Base-by-base conservation (phyloP, 257 asterid species). In the Rehmannia glutinosa region DNA sequence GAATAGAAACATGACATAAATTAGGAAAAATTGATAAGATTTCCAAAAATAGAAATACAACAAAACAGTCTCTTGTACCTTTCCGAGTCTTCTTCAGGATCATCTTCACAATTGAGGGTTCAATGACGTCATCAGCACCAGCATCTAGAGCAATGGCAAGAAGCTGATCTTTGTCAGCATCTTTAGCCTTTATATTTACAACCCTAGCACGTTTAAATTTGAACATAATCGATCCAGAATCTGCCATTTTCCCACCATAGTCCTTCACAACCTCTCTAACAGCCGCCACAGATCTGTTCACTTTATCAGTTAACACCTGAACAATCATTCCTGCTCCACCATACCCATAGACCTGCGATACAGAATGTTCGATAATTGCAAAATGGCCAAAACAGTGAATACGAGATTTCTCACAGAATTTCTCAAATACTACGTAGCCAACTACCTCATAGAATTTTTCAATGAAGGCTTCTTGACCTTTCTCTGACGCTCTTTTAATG, bases 281-380 rank as follows among this genome's bases (percentile, higher is more conserved):
- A 52, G 70, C 80, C 15, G 91, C 91, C 69, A 92, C 86, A 0
- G 98, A 82, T 80, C 97, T 84, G 72, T 78, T 86, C 72, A 87
- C 82, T 77, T 90, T 87, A 81, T 92, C 97, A 0, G 98, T 92
- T 70, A 85, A 79, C 53, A 84, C 98, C 73, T 90, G 90, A 67
- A 87, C 82, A 27, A 92, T 68, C 76, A 92, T 87, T 57, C 97
- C 98, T 23, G 83, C 97, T 74, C 97, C 96, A 55, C 97, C 97
- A 74, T 78, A 90, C 46, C 98, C 98, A 86, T 92, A 90, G 21
- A 90, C 79, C 97, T 92, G 81, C 46, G 56, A 45, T 27, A 75
- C 1, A 21, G 27, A 8, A 41, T 23, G 28, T 15, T 49, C 20
- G n/a, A 52, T 33, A 11, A 30, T 20, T 16, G 25, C n/a, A 36